Base-by-base conservation (phyloP, 345 rosid genomes). In the Excoecaria agallocha region DNA sequence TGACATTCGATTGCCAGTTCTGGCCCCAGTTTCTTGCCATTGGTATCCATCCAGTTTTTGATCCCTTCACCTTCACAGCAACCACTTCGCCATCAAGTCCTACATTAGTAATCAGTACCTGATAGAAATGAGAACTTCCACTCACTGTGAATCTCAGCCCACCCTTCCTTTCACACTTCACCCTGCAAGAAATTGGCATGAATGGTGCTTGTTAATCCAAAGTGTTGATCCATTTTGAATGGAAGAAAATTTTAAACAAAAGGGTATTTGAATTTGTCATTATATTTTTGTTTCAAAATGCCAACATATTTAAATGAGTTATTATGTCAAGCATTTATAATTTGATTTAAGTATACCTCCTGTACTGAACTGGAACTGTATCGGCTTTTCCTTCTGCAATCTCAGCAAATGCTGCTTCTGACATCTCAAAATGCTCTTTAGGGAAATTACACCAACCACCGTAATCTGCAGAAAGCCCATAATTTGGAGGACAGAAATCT, bases 11-110 rank as follows among this genome's bases (percentile, higher is more conserved):
- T 74, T 76, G 78, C 74, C 74, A 68, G 39, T 37, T 35, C 49
- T 93, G 98, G 63, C 98, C 97, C 98, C 98, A 93, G 75, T 93
- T 91, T 79, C 97, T 91, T 51, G 96, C 97, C 98, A 91, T 83
- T 13, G 93, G 91, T 76, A 93, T 87, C 98, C 97, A 93, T 70
- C 96, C 97, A 55, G 98, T 94, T 85, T 37, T 89, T 58, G 93
- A 87, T 22, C 97, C 98, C 84, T 94, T 94, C 78, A 94, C 91
- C 79, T 94, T 91, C 82, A 91, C 87, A 9, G 86, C 96, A 51
- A 86, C 85, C 59, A 86, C 91, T 80, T 94, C 92, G 38, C 97
- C 98, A 65, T 90, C 97, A 48, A 83, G 67, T 12, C 91, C 97
- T 15, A 94, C 97, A 77, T 94, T 94, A 70, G 90, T 89, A 48